phyloP scores from a whole-genome alignment of 202 grass and related monocot genomes.

The Brachypodium distachyon region DNA sequence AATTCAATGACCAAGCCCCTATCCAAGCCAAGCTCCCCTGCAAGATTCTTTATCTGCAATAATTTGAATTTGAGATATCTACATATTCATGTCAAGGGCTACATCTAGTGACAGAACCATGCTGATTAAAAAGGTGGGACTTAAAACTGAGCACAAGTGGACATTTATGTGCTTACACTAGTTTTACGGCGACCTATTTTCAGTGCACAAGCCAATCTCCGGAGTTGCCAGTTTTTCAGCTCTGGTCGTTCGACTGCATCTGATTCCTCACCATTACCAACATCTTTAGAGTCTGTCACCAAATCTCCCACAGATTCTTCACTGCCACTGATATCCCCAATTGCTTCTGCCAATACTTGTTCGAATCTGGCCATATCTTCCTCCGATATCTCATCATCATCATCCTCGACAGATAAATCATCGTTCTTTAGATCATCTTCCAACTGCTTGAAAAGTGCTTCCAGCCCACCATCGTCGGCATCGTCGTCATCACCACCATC shows the following conservation, averaged over 20 bases:
- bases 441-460: conserved; percentile 73
- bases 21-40: conserved; percentile 71
- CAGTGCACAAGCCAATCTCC: conserved; percentile 64
- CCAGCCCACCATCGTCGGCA: conserved; percentile 47
- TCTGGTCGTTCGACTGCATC: conserved; percentile 15
- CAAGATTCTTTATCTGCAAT: conserved; percentile 87
- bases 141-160: neutral
- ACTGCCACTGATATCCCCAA: conserved; percentile 33
- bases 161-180: conserved; percentile 49
- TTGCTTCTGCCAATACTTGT: conserved; percentile 66
- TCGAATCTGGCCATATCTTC: conserved; percentile 78
- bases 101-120: neutral
- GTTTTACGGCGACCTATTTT: conserved; percentile 77
- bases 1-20: conserved; percentile 74
- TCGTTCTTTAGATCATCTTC: conserved; percentile 81
- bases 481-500: conserved; percentile 25
- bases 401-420: conserved; percentile 42
- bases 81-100: neutral
- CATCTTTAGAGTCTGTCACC: neutral
- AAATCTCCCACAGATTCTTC: conserved; percentile 21
- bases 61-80: neutral
- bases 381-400: conserved; percentile 63
- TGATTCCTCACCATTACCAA: conserved; percentile 16
- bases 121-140: neutral
- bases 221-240: conserved; percentile 85